phyloP scores from a whole-genome alignment of 2,329 filamentous ascomycete species.

The Hymenoscyphus scutula region DNA sequence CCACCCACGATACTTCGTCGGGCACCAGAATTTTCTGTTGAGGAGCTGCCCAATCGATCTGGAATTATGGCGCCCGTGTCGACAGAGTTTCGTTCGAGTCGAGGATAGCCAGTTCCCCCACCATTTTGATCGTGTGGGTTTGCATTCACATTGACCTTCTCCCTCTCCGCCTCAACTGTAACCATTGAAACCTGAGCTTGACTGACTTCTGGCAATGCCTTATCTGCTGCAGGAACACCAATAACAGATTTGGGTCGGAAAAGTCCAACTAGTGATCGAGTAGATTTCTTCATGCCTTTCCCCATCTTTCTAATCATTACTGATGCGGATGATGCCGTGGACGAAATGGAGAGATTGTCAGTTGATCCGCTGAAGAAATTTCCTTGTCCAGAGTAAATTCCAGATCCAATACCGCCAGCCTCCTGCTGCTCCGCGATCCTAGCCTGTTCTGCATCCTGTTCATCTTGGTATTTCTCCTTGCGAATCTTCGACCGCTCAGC shows the following conservation, averaged over 20 bases:
- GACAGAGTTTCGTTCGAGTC: conserved; percentile 77
- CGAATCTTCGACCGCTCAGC: conserved; percentile 57
- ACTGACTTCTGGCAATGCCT: conserved; percentile 62
- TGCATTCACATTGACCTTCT: conserved; percentile 71
- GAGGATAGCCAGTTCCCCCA: conserved; percentile 78
- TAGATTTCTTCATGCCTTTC: conserved; percentile 93
- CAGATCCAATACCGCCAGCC: conserved; percentile 84
- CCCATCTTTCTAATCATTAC: conserved; percentile 99
- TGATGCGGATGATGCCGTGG: conserved; percentile 84
- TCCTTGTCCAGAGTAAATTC: conserved; percentile 85
- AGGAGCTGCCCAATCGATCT: conserved; percentile 55
- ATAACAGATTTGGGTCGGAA: conserved; percentile 93
- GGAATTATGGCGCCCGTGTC: conserved; percentile 53
- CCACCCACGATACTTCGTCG: conserved; percentile 90
- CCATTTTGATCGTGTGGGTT: conserved; percentile 65
- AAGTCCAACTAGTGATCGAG: conserved; percentile 84
- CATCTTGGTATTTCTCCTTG: conserved; percentile 58
- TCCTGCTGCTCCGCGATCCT: conserved; percentile 92
- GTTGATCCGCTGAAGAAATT: conserved; percentile 87
- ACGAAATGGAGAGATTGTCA: conserved; percentile 90
- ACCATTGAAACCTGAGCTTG: conserved; percentile 91
- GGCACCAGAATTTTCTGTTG: conserved; percentile 59
- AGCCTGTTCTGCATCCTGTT: conserved; percentile 82
- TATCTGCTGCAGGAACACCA: conserved; percentile 71
- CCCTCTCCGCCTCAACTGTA: conserved; percentile 89